Conservation (phyloP, 2,329 filamentous ascomycete species). For the Cladophialophora immunda region DNA sequence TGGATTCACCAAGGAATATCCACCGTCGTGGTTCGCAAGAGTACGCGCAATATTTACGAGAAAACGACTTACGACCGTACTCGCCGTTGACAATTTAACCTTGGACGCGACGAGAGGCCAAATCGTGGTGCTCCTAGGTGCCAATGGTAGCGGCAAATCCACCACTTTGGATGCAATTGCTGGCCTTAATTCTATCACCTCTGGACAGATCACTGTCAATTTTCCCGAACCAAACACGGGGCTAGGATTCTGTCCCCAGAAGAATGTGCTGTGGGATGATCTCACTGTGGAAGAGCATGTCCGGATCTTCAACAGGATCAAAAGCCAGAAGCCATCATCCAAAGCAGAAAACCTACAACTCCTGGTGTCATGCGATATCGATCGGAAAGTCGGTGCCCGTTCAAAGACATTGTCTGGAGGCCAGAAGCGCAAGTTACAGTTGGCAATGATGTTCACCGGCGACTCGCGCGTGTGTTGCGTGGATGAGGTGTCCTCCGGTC, state of each 20-base stretch:
- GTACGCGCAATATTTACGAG: slow-evolving; percentile 58
- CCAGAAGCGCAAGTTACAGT: slow-evolving; percentile 89
- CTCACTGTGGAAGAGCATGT: slow-evolving; percentile 88
- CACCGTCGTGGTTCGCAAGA: slow-evolving; percentile 67
- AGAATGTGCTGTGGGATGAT: slow-evolving; percentile 93
- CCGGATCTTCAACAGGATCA: slow-evolving; percentile 81
- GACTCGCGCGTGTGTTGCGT: slow-evolving; percentile 88
- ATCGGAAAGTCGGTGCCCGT: slow-evolving; percentile 74
- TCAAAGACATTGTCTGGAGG: slow-evolving; percentile 85
- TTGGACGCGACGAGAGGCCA: slow-evolving; percentile 78
- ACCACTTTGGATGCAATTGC: slow-evolving; percentile 90
- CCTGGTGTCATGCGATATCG: slow-evolving; percentile 75
- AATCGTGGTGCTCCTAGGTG: slow-evolving; percentile 85
- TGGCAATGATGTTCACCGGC: slow-evolving; percentile 95
- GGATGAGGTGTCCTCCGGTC: slow-evolving; percentile 87
- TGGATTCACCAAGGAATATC: slow-evolving; percentile 80
- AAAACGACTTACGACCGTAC: slow-evolving; percentile 68
- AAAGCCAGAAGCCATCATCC: slow-evolving; percentile 50
- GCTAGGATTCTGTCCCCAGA: slow-evolving; percentile 87
- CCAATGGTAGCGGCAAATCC: slow-evolving; percentile 90
- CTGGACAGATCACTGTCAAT: slow-evolving; percentile 79
- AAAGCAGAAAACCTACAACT: slow-evolving; percentile 60
- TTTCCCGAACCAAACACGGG: slow-evolving; percentile 79
- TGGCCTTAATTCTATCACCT: slow-evolving; percentile 78
- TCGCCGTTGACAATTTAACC: slow-evolving; percentile 79